A percentile compares a stretch with the other conserved stretches of the same genome.
Evolutionary conservation across 2,329 filamentous ascomycete genomes (phyloP).

Genomic region (Dactylellina leptospora): DNA sequence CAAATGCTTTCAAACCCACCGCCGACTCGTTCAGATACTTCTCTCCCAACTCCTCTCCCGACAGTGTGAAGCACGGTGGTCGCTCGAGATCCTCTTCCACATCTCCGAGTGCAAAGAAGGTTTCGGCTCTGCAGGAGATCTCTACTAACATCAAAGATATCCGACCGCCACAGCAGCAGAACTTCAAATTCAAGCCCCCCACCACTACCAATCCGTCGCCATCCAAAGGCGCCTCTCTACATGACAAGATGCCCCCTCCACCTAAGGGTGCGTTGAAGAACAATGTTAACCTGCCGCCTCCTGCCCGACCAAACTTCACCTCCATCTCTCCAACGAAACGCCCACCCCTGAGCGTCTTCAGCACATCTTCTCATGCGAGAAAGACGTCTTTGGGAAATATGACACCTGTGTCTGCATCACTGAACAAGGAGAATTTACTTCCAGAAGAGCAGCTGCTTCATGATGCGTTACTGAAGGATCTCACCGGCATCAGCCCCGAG

Average conservation of each 20-base stretch:
- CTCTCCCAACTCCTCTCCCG: slow-evolving; percentile 46
- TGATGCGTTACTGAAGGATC: slow-evolving; percentile 51
- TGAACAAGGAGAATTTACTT: slow-evolving; percentile 52
- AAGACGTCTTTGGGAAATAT: slow-evolving; percentile 42
- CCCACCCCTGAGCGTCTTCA: slow-evolving; percentile 46
- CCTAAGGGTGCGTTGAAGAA: slow-evolving; percentile 47
- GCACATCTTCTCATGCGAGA: slow-evolving; percentile 46
- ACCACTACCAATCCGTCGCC: slow-evolving; percentile 51
- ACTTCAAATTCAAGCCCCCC: slow-evolving; percentile 53
- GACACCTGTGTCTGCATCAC: slow-evolving; percentile 42
- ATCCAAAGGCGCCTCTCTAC: slow-evolving; percentile 40
- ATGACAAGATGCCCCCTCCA: slow-evolving; percentile 52
- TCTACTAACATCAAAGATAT: slow-evolving; percentile 48
- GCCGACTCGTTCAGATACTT: slow-evolving; percentile 53
- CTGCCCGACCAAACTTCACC: slow-evolving; percentile 43
- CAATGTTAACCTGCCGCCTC: slow-evolving; percentile 45
- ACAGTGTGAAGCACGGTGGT: slow-evolving; percentile 46
- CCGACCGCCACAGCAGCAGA: slow-evolving; percentile 51
- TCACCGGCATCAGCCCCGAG: slow-evolving; percentile 40
- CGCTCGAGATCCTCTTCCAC: slow-evolving; percentile 50
- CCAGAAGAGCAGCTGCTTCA: slow-evolving; percentile 49
- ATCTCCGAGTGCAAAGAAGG: slow-evolving; percentile 48
- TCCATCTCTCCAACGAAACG: slow-evolving; percentile 48
- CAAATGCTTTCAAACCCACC: slow-evolving; percentile 49
- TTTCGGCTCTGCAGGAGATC: slow-evolving; percentile 49